These are phyloP conservation scores for Xerocomus brunneocitrinus DNA, from an alignment of 768 basidiomycete species.

Conservation along the genomic window DNA sequence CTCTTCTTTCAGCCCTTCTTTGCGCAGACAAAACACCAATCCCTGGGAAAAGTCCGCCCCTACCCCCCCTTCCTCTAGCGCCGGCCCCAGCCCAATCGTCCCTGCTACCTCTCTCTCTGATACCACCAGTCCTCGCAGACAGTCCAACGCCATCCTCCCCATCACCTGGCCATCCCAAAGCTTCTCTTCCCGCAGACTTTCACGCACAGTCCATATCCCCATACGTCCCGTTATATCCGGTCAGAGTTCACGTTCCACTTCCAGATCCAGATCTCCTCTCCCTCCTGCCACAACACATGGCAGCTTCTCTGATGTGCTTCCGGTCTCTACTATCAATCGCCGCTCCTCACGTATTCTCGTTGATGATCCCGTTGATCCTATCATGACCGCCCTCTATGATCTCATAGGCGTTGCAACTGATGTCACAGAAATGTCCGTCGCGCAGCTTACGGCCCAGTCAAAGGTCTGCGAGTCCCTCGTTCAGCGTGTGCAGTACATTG, in stretches of 20 bases:
- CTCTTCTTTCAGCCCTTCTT: slow-evolving; percentile 61
- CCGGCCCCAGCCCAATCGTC: slow-evolving; percentile 56
- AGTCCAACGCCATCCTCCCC: slow-evolving; percentile 43
- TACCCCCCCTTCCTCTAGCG: slow-evolving; percentile 52
- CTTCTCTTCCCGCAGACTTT: slow-evolving; percentile 72
- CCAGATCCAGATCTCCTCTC: slow-evolving; percentile 90
- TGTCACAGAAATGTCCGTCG: slow-evolving; percentile 83
- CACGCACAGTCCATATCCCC: slow-evolving; percentile 78
- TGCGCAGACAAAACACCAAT: slow-evolving; percentile 60
- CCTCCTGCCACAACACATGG: slow-evolving; percentile 63
- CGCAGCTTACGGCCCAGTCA: slow-evolving; percentile 79
- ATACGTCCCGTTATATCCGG: slow-evolving; percentile 62
- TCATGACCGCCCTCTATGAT: slow-evolving; percentile 86
- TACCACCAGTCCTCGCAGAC: slow-evolving; percentile 61
- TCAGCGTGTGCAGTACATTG: slow-evolving; percentile 85
- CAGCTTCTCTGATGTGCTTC: slow-evolving; percentile 57
- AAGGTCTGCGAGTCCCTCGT: slow-evolving; percentile 85
- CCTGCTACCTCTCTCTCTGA: slow-evolving; percentile 61
- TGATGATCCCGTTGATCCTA: slow-evolving; percentile 83
- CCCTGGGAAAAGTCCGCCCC: slow-evolving; percentile 57
- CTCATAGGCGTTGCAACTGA: slow-evolving; percentile 93
- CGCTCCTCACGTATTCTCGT: slow-evolving; percentile 79
- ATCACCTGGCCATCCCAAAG: slow-evolving; percentile 54
- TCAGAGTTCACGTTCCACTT: slow-evolving; percentile 89
- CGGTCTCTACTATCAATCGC: slow-evolving; percentile 49